phyloP scores from a whole-genome alignment of 2,329 filamentous ascomycete species.

The Phoma sp. region DNA sequence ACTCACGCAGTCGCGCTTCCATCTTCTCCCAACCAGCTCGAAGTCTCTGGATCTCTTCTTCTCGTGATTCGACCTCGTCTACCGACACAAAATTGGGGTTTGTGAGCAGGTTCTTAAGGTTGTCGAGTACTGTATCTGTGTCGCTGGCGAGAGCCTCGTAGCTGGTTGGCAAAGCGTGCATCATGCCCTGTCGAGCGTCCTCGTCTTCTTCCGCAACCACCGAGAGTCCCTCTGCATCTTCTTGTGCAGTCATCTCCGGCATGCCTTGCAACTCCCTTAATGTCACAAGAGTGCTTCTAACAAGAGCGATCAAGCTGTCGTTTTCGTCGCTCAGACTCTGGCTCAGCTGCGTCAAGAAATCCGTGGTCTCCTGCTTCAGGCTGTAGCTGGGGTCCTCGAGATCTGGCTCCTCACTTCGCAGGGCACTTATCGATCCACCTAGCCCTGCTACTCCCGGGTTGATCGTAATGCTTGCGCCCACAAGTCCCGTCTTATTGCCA shows the following conservation, averaged over 20 bases:
- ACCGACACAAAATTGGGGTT: slow-evolving; percentile 96
- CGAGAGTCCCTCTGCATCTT: slow-evolving; percentile 37
- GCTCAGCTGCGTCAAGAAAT: slow-evolving; percentile 85
- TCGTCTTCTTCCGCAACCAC: slow-evolving; percentile 45
- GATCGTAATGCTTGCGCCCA: slow-evolving; percentile 59
- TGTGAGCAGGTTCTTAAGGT: slow-evolving; percentile 83
- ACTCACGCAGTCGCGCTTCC: slow-evolving; percentile 89
- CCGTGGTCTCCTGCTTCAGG: slow-evolving; percentile 85
- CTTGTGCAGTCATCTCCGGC: slow-evolving; percentile 42
- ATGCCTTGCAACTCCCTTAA: slow-evolving; percentile 71
- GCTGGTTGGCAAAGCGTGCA: slow-evolving; percentile 61
- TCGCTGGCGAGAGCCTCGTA: slow-evolving; percentile 75
- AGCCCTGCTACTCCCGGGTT: slow-evolving; percentile 44
- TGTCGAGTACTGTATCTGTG: slow-evolving; percentile 78
- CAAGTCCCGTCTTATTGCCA: slow-evolving; percentile 55
- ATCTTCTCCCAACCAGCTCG: slow-evolving; percentile 91
- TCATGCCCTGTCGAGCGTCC: slow-evolving; percentile 40
- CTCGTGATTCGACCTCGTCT: slow-evolving; percentile 90
- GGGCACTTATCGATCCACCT: slow-evolving; percentile 42
- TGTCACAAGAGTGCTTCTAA: slow-evolving; percentile 74
- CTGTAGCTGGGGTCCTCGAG: slow-evolving; percentile 68
- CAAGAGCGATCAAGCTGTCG: slow-evolving; percentile 76
- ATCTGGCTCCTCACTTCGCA: slow-evolving; percentile 62
- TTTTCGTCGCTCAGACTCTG: slow-evolving; percentile 91
- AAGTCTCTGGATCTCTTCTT: slow-evolving; percentile 86